A percentile compares a stretch with the other conserved stretches of the same genome.
These are phyloP conservation scores for Bremia lactucae DNA, from an alignment of 352 stramenopile species.

Conservation along the genomic window DNA sequence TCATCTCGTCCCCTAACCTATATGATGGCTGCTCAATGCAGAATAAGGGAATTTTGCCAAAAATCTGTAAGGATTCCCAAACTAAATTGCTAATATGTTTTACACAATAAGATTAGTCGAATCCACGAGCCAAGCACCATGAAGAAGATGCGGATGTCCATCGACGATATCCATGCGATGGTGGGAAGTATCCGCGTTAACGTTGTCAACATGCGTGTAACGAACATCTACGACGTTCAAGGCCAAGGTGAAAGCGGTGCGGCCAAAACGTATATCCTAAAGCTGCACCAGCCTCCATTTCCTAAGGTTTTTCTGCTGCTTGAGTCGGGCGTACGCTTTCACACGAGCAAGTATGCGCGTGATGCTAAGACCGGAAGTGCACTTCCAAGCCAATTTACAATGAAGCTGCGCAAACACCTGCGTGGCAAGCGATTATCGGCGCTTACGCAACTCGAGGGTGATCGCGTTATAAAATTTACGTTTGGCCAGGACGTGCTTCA, in stretches of 20 bases:
- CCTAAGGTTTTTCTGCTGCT: conserved; percentile 92
- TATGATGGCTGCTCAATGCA: too few relatives aligned
- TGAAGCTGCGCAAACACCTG: conserved; percentile 97
- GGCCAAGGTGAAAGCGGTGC: conserved; percentile 73
- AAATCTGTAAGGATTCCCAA: too few relatives aligned
- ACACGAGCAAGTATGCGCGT: conserved; percentile 88
- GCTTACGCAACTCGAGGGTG: conserved; percentile 88
- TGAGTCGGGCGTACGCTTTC: conserved; percentile 94
- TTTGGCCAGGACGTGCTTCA: conserved; percentile 88
- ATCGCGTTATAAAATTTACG: conserved; percentile 94
- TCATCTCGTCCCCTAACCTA: too few relatives aligned
- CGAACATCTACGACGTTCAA: conserved; percentile 95
- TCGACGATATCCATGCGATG: conserved; percentile 84
- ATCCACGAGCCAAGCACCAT: too few relatives aligned
- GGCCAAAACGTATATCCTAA: conserved; percentile 89
- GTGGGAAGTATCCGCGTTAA: conserved; percentile 78
- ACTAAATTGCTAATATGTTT: too few relatives aligned
- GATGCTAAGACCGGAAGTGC: conserved; percentile 42
- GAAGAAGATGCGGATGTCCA: conserved; percentile 83
- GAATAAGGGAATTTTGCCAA: too few relatives aligned
- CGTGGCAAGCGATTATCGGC: conserved; percentile 89
- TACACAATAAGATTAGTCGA: too few relatives aligned
- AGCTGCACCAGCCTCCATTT: conserved; percentile 84
- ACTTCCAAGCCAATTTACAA: conserved; percentile 91
- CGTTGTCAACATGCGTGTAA: conserved; percentile 86